Conservation (phyloP, 805 yeast species). For the Blastobotrys peoriensis region DNA sequence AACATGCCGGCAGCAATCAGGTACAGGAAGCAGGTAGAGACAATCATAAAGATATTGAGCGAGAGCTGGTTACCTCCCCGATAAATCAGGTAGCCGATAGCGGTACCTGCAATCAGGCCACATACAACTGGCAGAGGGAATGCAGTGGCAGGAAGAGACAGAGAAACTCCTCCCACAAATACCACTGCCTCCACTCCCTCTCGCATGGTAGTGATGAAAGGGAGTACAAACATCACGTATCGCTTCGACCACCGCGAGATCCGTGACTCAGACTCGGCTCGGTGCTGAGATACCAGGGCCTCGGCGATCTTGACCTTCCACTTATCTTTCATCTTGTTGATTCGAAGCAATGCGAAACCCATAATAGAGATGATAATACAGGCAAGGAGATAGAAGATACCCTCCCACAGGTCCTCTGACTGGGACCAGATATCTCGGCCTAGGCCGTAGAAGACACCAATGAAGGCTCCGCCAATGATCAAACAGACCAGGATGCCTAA, state of each 20-base stretch:
- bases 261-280: slow-evolving; percentile 30
- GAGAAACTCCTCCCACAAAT: slow-evolving; percentile 91
- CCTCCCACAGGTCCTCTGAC: slow-evolving; percentile 98
- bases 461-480: slow-evolving; percentile 81
- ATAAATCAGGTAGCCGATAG: slow-evolving; percentile 65
- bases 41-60: slow-evolving; percentile 74
- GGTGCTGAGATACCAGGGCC: slow-evolving; percentile 53
- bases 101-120: slow-evolving; percentile 74
- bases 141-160: slow-evolving; percentile 55
- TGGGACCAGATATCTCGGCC: slow-evolving; percentile 74
- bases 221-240: slow-evolving; percentile 81
- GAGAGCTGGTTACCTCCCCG: slow-evolving; percentile 76
- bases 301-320: slow-evolving; percentile 92
- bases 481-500: slow-evolving; percentile 73
- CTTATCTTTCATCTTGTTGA: slow-evolving; percentile 92
- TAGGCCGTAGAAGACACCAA: slow-evolving; percentile 80
- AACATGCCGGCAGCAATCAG: slow-evolving; percentile 87
- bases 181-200: slow-evolving; percentile 96
- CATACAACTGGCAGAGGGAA: slow-evolving; percentile 89
- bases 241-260: slow-evolving; percentile 30
- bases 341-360: slow-evolving; percentile 94
- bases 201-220: slow-evolving; percentile 83
- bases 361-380: slow-evolving; percentile 77
- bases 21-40: slow-evolving; percentile 82
- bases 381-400: slow-evolving; percentile 84